Base-by-base conservation (phyloP, 257 asterid genomes). In the Mentha longifolia region DNA sequence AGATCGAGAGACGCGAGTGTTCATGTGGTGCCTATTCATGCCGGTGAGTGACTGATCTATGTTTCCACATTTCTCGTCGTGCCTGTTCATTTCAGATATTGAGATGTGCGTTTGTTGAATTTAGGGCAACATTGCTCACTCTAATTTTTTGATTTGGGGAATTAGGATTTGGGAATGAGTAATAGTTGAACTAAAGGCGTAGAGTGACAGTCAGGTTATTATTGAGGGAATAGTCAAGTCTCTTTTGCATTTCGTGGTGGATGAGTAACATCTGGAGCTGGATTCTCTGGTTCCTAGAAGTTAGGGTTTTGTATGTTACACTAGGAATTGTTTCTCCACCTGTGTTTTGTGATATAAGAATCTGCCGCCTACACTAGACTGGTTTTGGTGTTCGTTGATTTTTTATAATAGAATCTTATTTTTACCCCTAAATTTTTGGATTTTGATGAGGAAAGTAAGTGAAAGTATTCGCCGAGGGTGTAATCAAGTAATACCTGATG, bases 1-100 rank as follows among this genome's bases (percentile, higher is more conserved):
- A 86, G 79, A 77, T 85, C 94, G 74, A 85, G 94, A 51, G 90
- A 76, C 78, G 80, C 80, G 39, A 82, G 68, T 82, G 87, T 68
- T 63, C 99, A 95, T 73, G 96, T 89, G 47, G 99, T 92, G 71
- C 99, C 99, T 22, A 78, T 79, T 85, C 98, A 92, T 73, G 94
- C 97, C 22, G 99, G 99, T 95, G 75, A 88, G 88, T 77, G 74
- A 10, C 62, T 37, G 9, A 25, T 12, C 63, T 57, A 22, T 37
- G n/a, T 45, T 54, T n/a, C 61, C 16, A 22, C 0, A 1, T 33
- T 67, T 67, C n/a, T 70, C 16, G 33, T 20, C 33, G 55, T 52
- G 67, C 43, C 55, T 43, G 30, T n/a, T 77, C 17, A 54, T 58
- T 31, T 41, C 25, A 28, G 28, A 19, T 13, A 7, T 43, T 35